Evolutionary conservation across 192 early-diverging fungal genomes (phyloP), one percentile per base, ranked within the genome.

Genomic region (Coemansia sp.): DNA sequence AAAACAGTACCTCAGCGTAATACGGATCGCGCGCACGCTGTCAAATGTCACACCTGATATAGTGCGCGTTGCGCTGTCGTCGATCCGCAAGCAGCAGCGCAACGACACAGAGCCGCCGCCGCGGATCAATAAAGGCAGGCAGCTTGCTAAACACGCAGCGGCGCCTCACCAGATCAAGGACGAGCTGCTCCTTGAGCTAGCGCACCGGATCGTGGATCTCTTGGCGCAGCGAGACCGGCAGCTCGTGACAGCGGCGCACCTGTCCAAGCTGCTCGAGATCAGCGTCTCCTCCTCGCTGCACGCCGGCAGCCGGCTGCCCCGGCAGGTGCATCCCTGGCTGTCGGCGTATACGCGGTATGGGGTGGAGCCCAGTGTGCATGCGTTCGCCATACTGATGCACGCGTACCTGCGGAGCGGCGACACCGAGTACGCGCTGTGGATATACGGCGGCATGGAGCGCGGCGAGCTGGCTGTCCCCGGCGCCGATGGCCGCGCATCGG

Each of bases 211-310:
- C 0, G 64, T 77, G 11, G n/a, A 37, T 32, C 19, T 56, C 3
- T 24, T 77, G 20, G n/a, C n/a, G n/a, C n/a, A n/a, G n/a, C n/a
- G n/a, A n/a, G 43, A 45, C 20, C 38, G n/a, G 24, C n/a, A 20
- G 39, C n/a, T 62, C 0, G 53, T 77, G 5, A 63, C 31, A 12
- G 39, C 62, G 3, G 49, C 42, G 2, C 62, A 72, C 29, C 35
- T 77, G 57, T 25, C 60, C 11, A 68, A 71, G 25, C 61, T 68
- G 14, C 59, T 77, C 14, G 70, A 68, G 22, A 72, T 77, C 19
- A 70, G 68, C 11, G 10, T n/a, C n/a, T n/a, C 71, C 0, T 36
- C 19, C 2, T 45, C 75, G 1, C 31, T 54, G n/a, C n/a, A n/a
- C 43, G 6, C 12, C 42, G 8, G 9, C 15, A 5, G 19, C 10